Base-by-base conservation (phyloP, 2,329 filamentous ascomycete genomes). In the Peltaster fructicola region DNA sequence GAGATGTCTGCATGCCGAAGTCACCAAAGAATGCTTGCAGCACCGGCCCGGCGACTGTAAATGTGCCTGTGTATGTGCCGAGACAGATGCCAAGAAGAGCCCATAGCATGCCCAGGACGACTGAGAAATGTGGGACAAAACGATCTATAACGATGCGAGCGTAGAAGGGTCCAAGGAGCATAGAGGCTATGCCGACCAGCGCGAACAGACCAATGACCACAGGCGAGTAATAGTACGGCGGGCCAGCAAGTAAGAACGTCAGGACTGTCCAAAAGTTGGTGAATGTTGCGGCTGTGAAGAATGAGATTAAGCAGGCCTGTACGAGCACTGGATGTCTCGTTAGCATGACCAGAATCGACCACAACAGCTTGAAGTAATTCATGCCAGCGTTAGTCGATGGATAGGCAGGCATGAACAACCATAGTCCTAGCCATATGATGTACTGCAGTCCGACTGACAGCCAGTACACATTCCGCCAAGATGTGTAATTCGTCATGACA, bases 401-500 rank as follows among this genome's bases (percentile, higher is more conserved):
- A 36, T 88, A 88, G 45, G 84, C 76, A 0, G 78, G 78, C 72
- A 88, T 74, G 48, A 71, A 78, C 21, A 70, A 44, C 55, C 67
- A 84, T 5, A 85, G 62, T 1, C 73, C 50, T 5, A 55, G 35
- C 28, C 73, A 63, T 32, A 85, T 71, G 6, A 68, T 41, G 38
- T 68, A 73, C 48, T 88, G 79, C 0, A 78, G 54, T 0, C 61
- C 77, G 4, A 84, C 64, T 0, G 74, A 65, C 31, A 84, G 57
- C 75, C 76, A 85, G 54, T 82, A 88, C 6, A 85, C 69, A 30
- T 66, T 68, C 13, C 79, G 62, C 80, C 80, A 88, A 33, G 63
- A 60, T 0, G 70, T 72, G 41, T 68, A 82, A 38, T 80, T 68
- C 1, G 77, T 68, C 14, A 85, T 61, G 14, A 81, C 68, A 2